A percentile compares a stretch with the other conserved stretches of the same genome.
These are phyloP conservation scores for Trichoderma citrinoviride DNA, from an alignment of 2,329 filamentous ascomycete genomes.

Conservation along the genomic window DNA sequence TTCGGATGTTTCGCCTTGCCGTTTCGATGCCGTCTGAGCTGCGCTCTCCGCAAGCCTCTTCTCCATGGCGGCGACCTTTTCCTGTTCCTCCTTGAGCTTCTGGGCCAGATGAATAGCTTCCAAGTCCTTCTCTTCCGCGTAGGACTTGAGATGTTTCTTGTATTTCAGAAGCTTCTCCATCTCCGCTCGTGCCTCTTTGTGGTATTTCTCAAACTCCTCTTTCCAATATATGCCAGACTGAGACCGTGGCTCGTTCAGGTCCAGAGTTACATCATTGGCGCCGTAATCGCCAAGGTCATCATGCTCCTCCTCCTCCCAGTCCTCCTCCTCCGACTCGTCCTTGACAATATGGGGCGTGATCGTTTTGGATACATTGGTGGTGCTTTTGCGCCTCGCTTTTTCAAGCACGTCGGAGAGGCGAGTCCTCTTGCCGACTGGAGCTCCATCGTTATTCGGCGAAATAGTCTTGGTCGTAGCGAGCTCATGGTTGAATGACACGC, in stretches of 20 bases:
- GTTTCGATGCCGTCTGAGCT: slow-evolving; percentile 48
- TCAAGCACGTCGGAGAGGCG: slow-evolving; percentile 48
- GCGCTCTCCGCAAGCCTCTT: slow-evolving; percentile 59
- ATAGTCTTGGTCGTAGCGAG: slow-evolving; percentile 33
- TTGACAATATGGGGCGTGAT: slow-evolving; percentile 19
- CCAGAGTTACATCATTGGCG: slow-evolving; percentile 62
- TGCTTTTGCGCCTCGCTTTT: slow-evolving; percentile 34
- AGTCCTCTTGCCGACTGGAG: slow-evolving; percentile 38
- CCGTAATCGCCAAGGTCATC: slow-evolving; percentile 39
- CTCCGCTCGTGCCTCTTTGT: slow-evolving; percentile 67
- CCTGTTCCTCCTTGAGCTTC: slow-evolving; percentile 65
- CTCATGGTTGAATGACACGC: slow-evolving; percentile 62
- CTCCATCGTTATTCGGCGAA: slow-evolving; percentile 18
- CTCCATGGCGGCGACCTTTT: slow-evolving; percentile 63
- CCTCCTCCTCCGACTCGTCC: slow-evolving; percentile 44
- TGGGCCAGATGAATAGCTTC: slow-evolving; percentile 65
- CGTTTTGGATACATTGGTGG: slow-evolving; percentile 32
- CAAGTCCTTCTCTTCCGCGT: slow-evolving; percentile 72
- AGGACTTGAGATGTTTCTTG: slow-evolving; percentile 76
- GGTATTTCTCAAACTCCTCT: slow-evolving; percentile 70
- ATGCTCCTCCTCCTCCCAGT: slow-evolving; percentile 59
- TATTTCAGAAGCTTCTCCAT: slow-evolving; percentile 77
- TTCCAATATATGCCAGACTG: slow-evolving; percentile 80
- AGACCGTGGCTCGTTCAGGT: slow-evolving; percentile 71
- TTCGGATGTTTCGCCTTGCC: slow-evolving; percentile 42